Percentiles rank a stretch among this genome's conserved stretches.
Conservation (phyloP, 2,329 filamentous ascomycete species). For the Trichoderma oligosporum region DNA sequence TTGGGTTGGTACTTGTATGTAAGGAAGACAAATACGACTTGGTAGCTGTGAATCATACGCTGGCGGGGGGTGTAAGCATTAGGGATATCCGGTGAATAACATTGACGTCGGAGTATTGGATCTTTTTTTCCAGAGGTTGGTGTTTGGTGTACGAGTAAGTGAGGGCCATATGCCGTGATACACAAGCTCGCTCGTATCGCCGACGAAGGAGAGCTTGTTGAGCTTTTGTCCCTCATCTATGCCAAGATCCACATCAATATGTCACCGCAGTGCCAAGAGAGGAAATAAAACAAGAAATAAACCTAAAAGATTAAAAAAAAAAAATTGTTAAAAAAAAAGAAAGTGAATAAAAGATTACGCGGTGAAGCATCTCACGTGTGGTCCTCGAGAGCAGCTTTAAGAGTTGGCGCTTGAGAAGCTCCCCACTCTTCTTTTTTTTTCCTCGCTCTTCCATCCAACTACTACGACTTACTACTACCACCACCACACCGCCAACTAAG, state of each 20-base stretch:
- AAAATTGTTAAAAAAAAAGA: not conserved
- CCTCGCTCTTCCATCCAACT: not conserved
- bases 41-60: not conserved
- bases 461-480: not conserved
- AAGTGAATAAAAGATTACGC: not conserved
- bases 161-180: not conserved
- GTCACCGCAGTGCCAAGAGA: conserved; percentile 16
- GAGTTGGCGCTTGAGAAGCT: conserved; percentile 7
- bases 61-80: not conserved
- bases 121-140: too few species aligned
- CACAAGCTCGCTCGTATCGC: conserved; percentile 10
- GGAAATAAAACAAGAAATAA: not conserved
- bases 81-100: not conserved
- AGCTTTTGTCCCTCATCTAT: not conserved
- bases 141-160: not conserved
- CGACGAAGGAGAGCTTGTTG: conserved; percentile 2
- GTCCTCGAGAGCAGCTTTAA: not conserved
- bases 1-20: not conserved
- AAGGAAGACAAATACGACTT: not conserved
- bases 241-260: conserved; percentile 15
- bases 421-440: conserved; percentile 1
- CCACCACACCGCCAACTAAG: conserved; percentile 13
- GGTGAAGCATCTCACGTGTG: conserved; percentile 18
- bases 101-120: not conserved
- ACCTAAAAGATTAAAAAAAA: not conserved